phyloP scores from a whole-genome alignment of 176 grass and related monocot genomes.

The Typha latifolia region DNA sequence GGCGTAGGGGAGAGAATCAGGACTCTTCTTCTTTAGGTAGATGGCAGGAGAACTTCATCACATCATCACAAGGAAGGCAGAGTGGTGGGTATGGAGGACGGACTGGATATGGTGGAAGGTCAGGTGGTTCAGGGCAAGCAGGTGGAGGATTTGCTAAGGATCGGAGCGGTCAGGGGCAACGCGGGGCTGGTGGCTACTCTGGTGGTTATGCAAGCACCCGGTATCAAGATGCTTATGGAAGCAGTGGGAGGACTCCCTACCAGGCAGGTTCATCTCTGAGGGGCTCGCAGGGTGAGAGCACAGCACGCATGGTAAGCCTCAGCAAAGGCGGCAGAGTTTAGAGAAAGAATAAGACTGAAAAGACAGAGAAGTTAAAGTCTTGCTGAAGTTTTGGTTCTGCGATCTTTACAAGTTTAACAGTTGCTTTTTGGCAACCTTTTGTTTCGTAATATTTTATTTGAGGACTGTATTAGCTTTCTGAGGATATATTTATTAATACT shows the following conservation, averaged over 20 bases:
- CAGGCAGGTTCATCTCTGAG: background rate
- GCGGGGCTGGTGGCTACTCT: background rate
- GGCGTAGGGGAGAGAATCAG: slow-evolving; percentile 55
- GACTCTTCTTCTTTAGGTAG: slow-evolving; percentile 41
- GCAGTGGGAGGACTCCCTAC: slow-evolving; percentile 11
- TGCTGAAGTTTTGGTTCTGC: too few relatives aligned
- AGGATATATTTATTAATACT: too few relatives aligned
- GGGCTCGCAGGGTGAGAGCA: slow-evolving; percentile 1
- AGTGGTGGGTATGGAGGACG: slow-evolving; percentile 27
- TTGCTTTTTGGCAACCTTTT: too few relatives aligned
- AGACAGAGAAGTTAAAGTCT: too few relatives aligned
- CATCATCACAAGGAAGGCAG: slow-evolving; percentile 37
- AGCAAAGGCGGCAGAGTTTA: slow-evolving; percentile 64
- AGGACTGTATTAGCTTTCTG: too few relatives aligned
- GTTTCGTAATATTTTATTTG: too few relatives aligned
- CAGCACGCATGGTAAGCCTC: slow-evolving; percentile 69
- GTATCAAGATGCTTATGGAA: slow-evolving; percentile 27
- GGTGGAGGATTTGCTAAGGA: slow-evolving; percentile 58
- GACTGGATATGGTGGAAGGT: slow-evolving; percentile 43
- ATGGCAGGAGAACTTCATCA: slow-evolving; percentile 81
- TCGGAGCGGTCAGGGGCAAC: slow-evolving; percentile 4
- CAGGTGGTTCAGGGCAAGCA: slow-evolving; percentile 25
- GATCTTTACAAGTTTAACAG: too few relatives aligned
- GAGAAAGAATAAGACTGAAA: background rate
- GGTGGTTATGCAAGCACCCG: background rate